Conservation (phyloP, 345 rosid genomes). For the Bruguiera sexangula region DNA sequence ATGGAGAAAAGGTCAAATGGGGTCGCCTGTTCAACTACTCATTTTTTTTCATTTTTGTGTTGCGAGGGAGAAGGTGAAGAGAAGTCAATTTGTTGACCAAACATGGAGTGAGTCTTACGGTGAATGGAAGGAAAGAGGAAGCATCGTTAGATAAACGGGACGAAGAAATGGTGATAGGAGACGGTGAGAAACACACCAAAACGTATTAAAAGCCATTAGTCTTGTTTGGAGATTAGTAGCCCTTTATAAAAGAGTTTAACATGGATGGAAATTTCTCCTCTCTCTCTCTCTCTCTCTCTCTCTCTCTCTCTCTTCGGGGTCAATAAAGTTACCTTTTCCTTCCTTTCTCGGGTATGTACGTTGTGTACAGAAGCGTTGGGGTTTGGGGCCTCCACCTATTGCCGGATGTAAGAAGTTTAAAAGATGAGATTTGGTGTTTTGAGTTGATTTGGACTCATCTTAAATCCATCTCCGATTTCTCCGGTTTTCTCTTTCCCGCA, state of each 20-base stretch:
- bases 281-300: no score
- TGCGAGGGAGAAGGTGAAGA: background rate
- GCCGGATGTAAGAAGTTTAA: background rate
- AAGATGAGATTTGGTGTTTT: conserved; percentile 11
- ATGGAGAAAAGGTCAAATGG: conserved; percentile 6
- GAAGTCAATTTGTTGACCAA: conserved; percentile 2
- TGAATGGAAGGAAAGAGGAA: background rate
- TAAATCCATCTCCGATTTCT: no score
- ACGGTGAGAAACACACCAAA: no score
- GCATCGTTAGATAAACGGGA: background rate
- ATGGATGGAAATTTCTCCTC: no score
- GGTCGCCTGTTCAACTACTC: conserved; percentile 7
- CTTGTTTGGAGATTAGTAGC: no score
- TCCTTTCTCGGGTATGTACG: background rate
- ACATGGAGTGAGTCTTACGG: background rate
- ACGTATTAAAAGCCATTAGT: no score
- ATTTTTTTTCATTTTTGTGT: no score
- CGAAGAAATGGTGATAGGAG: background rate
- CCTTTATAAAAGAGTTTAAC: no score
- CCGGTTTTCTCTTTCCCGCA: no score
- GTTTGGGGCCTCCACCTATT: background rate
- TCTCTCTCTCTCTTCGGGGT: background rate
- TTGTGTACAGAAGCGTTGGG: background rate
- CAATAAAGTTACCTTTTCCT: background rate
- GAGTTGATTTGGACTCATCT: conserved; percentile 2